These are phyloP conservation scores for Populus deltoides DNA, from an alignment of 345 rosid genomes.

Conservation along the genomic window DNA sequence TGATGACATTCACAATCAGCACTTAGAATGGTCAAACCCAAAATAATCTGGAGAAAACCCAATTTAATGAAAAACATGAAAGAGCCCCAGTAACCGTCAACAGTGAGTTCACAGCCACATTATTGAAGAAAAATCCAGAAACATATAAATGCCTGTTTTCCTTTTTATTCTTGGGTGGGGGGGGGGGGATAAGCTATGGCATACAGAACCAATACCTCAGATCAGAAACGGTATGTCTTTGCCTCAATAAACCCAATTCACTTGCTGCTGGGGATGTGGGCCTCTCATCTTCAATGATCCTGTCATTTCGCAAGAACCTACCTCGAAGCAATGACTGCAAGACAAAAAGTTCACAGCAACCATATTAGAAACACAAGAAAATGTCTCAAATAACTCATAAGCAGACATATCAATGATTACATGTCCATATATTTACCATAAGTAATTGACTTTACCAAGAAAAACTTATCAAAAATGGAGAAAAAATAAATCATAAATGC, in stretches of 20 bases:
- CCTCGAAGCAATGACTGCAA: slow-evolving; percentile 87
- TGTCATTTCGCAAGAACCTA: slow-evolving; percentile 83
- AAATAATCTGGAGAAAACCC: background rate
- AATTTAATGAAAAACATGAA: background rate
- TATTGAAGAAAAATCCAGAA: background rate
- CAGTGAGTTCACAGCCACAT: background rate
- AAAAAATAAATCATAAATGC: background rate
- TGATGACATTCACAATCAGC: background rate
- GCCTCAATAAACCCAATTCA: slow-evolving; percentile 87
- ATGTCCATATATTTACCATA: background rate
- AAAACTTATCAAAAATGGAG: background rate
- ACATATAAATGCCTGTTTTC: background rate
- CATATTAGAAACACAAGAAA: background rate
- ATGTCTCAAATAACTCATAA: background rate
- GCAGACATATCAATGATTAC: background rate
- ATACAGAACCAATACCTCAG: slow-evolving; percentile 55
- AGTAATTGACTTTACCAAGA: background rate
- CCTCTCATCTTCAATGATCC: slow-evolving; percentile 48
- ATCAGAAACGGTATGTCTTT: slow-evolving; percentile 86
- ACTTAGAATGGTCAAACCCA: background rate
- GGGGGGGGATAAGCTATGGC: background rate
- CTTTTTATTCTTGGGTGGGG: too few relatives aligned
- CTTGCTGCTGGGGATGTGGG: slow-evolving; percentile 63
- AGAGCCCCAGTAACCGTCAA: background rate
- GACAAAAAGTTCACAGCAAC: background rate